Base-by-base conservation (phyloP, 2,329 filamentous ascomycete genomes). In the Trichoderma sp. region DNA sequence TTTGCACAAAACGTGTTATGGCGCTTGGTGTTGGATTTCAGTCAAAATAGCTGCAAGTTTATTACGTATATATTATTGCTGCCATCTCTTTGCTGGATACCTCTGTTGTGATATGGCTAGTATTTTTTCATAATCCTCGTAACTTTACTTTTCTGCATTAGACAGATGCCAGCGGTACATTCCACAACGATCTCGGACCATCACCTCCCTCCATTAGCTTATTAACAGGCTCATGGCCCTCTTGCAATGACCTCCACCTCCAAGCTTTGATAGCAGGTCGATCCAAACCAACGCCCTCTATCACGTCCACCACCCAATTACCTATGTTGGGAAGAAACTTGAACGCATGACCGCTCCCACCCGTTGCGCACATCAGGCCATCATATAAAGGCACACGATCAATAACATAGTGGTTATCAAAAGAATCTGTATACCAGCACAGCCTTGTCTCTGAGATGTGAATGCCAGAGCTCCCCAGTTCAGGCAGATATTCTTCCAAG, bases 251-350 rank as follows among this genome's bases (percentile, higher is more conserved):
- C 24, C 68, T 70, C 68, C 68, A 70, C 8, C 29, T 67, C 68
- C 68, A 70, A 0, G 55, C 56, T 40, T 62, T 57, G 13, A 70
- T 47, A 43, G 49, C 47, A 40, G 62, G 62, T 6, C 61, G 33
- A 5, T 70, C 64, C n/a, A 61, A 24, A 19, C 47, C 49, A 35
- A 61, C 21, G 10, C 67, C 60, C 27, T 69, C 67, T 14, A 70
- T 62, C 88, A 72, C 81, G 71, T 88, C 83, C 0, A 85, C 80
- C 14, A 89, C 83, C 70, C 81, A 82, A 43, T 84, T 83, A 1
- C 88, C 87, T 72, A 90, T 82, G 3, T 85, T 84, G 0, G 88
- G 88, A 60, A 89, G 74, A 70, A 87, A 89, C 72, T 89, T 90
- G 76, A 89, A 90, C 0, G 81, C 88, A 75, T 90, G 88, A 0